Evolutionary conservation across 2,329 filamentous ascomycete species (phyloP), one percentile per base, ranked within the genome.

Genomic region (Phaeosphaeriaceae sp.): DNA sequence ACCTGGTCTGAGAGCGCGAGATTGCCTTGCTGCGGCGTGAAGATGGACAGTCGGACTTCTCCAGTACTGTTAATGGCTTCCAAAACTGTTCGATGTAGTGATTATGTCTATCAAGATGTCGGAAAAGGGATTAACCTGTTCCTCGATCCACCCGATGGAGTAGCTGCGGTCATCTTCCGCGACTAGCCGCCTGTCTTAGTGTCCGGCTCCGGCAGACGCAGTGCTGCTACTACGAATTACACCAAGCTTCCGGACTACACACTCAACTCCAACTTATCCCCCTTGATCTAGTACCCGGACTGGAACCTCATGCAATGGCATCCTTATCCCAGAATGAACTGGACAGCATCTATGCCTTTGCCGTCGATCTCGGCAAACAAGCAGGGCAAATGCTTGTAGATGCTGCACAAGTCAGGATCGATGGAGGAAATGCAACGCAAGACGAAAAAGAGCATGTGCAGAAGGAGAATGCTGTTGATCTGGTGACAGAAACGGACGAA

Each of bases 401-500:
- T 48, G 87, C 86, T 13, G 86, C 88, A n/a, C 81, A 84, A 62
- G 73, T 82, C 61, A 83, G 88, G 33, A 85, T 84, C 66, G 78
- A 76, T 10, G 79, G 77, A 40, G 68, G 70, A 46, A 64, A 40
- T 57, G 62, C 57, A 67, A 71, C 49, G 1, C 22, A 54, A 27
- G 51, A 65, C 15, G 60, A 72, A 41, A 69, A 74, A 45, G 76
- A 82, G 58, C 82, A 84, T 54, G 78, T 82, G 7, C 89, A 92
- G 76, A 93, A 93, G 74, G 88, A 91, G 64, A 92, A 86, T 71
- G 84, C 89, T 1, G 90, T 93, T 11, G 91, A 93, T 73, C 86
- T 93, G 61, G 90, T 93, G 20, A 93, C 90, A 10, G 86, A 92
- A 77, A 90, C 89, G 0, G 90, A 93, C 71, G 85, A 90, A 77